These are phyloP conservation scores for Tetrapisispora phaffii DNA, from an alignment of 805 yeast species.

Conservation along the genomic window DNA sequence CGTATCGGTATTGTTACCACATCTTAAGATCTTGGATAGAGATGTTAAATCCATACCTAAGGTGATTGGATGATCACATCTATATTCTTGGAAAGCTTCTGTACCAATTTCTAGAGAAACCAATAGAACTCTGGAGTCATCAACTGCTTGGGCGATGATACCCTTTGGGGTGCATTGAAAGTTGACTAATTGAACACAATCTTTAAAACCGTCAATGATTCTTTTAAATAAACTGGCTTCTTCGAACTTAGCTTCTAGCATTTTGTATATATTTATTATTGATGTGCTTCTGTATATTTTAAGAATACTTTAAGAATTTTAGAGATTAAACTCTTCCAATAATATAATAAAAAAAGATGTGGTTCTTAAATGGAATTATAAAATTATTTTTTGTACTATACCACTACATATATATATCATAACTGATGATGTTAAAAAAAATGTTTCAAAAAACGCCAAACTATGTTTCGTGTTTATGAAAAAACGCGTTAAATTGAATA, in stretches of 20 bases:
- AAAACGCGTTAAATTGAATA: not conserved
- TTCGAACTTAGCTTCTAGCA: conserved; percentile 96
- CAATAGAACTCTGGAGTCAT: conserved; percentile 88
- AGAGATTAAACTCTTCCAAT: no score
- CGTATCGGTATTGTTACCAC: conserved; percentile 85
- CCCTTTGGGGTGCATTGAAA: conserved; percentile 95
- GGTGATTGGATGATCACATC: conserved; percentile 91
- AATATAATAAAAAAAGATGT: no score
- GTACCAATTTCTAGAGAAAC: conserved; percentile 81
- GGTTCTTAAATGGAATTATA: no score
- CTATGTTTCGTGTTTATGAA: not conserved
- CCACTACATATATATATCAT: not conserved
- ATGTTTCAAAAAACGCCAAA: not conserved
- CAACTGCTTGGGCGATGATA: conserved; percentile 93
- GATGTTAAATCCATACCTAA: conserved; percentile 85
- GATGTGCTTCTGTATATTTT: no score
- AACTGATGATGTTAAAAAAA: not conserved
- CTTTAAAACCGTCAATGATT: conserved; percentile 88
- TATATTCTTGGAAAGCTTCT: conserved; percentile 80
- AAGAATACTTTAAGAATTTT: no score
- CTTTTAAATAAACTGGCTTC: conserved; percentile 87
- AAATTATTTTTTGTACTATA: no score
- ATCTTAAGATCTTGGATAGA: conserved; percentile 77
- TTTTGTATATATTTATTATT: conserved; percentile 20
- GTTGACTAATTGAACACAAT: conserved; percentile 89